Conservation (phyloP, 345 rosid genomes). For the Anacardium occidentale region DNA sequence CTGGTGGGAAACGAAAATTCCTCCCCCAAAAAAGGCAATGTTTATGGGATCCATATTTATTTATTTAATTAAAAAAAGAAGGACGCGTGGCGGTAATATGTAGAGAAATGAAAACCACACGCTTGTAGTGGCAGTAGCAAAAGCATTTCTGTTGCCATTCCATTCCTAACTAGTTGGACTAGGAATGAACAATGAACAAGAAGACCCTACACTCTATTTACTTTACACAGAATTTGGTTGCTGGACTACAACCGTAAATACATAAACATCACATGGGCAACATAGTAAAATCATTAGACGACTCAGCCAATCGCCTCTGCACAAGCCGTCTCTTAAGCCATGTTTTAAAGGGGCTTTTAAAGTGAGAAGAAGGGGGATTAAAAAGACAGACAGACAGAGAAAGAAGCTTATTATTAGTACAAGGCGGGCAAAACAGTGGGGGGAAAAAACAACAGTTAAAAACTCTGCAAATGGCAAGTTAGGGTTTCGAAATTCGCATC, state of each 20-base stretch:
- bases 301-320: slow-evolving; percentile 21
- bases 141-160: not conserved
- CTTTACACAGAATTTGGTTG: slow-evolving; percentile 13
- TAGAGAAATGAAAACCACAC: slow-evolving; percentile 28
- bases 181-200: not conserved
- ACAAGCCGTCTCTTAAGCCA: slow-evolving; percentile 29
- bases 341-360: not conserved
- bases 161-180: slow-evolving; percentile 25
- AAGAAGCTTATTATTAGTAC: slow-evolving; percentile 14
- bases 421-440: slow-evolving; percentile 2
- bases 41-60: slow-evolving; percentile 26
- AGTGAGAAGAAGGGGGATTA: slow-evolving; percentile 6
- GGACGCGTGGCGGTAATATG: slow-evolving; percentile 25
- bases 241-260: not conserved
- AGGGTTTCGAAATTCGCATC: slow-evolving; percentile 40
- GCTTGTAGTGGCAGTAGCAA: not conserved
- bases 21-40: not conserved
- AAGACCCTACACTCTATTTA: not conserved
- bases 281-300: slow-evolving; percentile 5
- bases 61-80: not conserved
- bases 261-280: slow-evolving; percentile 18
- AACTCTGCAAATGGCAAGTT: slow-evolving; percentile 36
- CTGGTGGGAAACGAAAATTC: too few species aligned
- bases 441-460: slow-evolving; percentile 19
- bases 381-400: slow-evolving; percentile 3